Conservation (phyloP, 148 eudicot genomes). For the Arbutus unedo region DNA sequence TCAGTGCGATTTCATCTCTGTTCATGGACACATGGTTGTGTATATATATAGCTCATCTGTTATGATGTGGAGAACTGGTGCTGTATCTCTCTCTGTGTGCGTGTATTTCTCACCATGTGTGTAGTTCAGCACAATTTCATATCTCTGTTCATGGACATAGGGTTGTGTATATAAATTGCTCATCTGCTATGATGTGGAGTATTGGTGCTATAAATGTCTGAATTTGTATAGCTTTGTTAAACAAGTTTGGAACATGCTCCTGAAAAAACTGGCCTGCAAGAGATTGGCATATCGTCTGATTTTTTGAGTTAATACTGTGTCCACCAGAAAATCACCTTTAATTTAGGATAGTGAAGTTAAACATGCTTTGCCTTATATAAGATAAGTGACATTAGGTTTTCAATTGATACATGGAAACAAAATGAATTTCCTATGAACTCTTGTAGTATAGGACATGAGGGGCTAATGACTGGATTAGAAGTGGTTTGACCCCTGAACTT, state of each 20-base stretch:
- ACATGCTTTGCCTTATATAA: neutral
- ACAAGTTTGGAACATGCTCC: neutral
- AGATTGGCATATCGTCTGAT: neutral
- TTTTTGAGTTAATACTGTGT: neutral
- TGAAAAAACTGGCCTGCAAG: neutral
- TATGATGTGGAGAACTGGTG: neutral
- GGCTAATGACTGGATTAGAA: neutral
- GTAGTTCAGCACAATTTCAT: too few species aligned
- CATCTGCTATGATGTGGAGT: neutral
- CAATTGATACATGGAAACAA: neutral
- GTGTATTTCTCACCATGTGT: too few species aligned
- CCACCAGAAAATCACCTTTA: neutral
- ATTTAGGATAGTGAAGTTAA: neutral
- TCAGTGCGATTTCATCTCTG: neutral
- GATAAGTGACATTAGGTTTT: neutral
- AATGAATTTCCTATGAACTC: neutral
- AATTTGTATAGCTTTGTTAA: neutral
- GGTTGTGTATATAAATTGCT: constrained; percentile 12
- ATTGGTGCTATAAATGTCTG: neutral
- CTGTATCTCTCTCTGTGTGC: too few species aligned
- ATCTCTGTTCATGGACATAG: neutral
- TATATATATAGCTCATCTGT: constrained; percentile 15
- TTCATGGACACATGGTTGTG: neutral
- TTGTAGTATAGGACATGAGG: neutral
- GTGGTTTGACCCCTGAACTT: constrained; percentile 2